Conservation (phyloP, 768 basidiomycete genomes). For the Dentipellis sp. region DNA sequence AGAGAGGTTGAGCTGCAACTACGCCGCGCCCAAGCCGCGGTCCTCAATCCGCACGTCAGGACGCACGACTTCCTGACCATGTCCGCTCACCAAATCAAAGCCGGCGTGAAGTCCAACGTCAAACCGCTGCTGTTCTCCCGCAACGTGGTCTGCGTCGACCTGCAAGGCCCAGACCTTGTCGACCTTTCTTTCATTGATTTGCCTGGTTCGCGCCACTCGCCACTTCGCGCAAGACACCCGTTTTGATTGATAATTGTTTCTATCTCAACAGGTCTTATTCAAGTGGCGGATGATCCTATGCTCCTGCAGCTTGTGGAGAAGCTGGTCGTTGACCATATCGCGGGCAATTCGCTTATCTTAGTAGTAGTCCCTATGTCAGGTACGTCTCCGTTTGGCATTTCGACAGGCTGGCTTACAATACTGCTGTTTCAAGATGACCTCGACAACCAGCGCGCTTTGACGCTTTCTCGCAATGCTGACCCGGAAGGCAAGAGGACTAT, state of each 20-base stretch:
- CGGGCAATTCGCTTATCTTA: slow-evolving; percentile 43
- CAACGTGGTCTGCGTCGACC: slow-evolving; percentile 20
- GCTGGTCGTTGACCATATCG: slow-evolving; percentile 39
- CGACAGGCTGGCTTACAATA: not conserved
- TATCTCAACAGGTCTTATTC: slow-evolving; percentile 33
- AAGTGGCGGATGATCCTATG: slow-evolving; percentile 33
- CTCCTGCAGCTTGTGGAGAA: slow-evolving; percentile 36
- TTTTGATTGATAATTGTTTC: not conserved
- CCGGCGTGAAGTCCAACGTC: not conserved
- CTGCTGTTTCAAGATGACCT: slow-evolving; percentile 35
- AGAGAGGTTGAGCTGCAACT: slow-evolving; percentile 41
- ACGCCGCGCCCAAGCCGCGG: slow-evolving; percentile 51
- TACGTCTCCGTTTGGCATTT: slow-evolving; percentile 13
- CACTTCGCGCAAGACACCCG: not conserved
- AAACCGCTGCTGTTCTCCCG: slow-evolving; percentile 15
- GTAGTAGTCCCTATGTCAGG: slow-evolving; percentile 47
- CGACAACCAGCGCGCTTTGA: slow-evolving; percentile 47
- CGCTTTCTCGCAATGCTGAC: slow-evolving; percentile 37
- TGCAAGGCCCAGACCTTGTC: slow-evolving; percentile 17
- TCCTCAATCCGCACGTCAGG: slow-evolving; percentile 35
- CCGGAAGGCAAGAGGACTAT: slow-evolving; percentile 42
- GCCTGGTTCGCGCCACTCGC: slow-evolving; percentile 12
- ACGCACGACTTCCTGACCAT: slow-evolving; percentile 15
- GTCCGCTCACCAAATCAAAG: not conserved
- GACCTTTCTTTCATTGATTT: slow-evolving; percentile 21